Base-by-base conservation (phyloP, 257 asterid species). In the Coffea canephora region DNA sequence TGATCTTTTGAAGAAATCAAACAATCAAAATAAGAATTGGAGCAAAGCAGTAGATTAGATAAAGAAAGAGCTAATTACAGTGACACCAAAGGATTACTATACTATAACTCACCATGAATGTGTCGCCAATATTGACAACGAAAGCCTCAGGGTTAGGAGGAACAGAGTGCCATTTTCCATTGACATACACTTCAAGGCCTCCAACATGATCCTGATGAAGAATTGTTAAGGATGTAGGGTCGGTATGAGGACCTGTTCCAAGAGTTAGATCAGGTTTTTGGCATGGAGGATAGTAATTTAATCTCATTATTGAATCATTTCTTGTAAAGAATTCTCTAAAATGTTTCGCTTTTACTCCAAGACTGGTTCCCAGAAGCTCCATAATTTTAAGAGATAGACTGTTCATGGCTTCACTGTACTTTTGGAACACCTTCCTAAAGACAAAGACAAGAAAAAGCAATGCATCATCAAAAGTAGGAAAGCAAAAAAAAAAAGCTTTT, bases 171-270 rank as follows among this genome's bases (percentile, higher is more conserved):
- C 97, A 93, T 87, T 86, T 80, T 9, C 73, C 85, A 79, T 93
- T 91, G 0, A 87, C 94, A 39, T 23, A 89, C 45, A 93, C 96
- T 74, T 93, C 83, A 48, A 93, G 96, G 19, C 97, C 97, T 18
- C 88, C 90, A n/a, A 93, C 95, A 71, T 89, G 78, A 77, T 89
- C 97, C 77, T 91, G 96, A 73, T 91, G 96, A 65, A 93, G 97
- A 57, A 93, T 88, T 0, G 96, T 91, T 79, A 93, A 52, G 31
- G 96, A 88, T 10, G 95, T 88, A 2, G 97, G 97, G 82, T 93
- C 97, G 77, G 95, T 88, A 76, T 93, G 97, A 75, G 97, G 97
- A 34, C 98, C 97, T 0, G 98, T 93, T 39, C 98, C 98, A 18
- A 93, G 91, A 1, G 91, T 88, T 1, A 79, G 76, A 55, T 87